Conservation (phyloP, 2,329 filamentous ascomycete species). For the Penicillium sp. region DNA sequence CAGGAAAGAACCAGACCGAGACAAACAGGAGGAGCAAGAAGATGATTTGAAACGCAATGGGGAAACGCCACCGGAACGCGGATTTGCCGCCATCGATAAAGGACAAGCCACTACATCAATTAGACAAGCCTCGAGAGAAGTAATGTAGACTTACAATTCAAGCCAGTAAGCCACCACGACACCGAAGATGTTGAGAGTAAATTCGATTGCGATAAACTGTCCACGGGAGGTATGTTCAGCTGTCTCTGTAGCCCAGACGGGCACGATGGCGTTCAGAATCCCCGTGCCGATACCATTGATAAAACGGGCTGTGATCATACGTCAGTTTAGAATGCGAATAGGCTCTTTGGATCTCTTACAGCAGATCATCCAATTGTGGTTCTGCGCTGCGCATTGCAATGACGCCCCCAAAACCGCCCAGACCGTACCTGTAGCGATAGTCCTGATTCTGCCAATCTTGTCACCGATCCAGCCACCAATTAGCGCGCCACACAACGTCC, state of each 20-base stretch:
- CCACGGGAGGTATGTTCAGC: conserved; percentile 60
- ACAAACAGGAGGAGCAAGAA: conserved; percentile 51
- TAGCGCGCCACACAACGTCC: conserved; percentile 54
- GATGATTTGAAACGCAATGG: conserved; percentile 61
- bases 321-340: neutral
- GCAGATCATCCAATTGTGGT: conserved; percentile 62
- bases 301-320: conserved; percentile 43
- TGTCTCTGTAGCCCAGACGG: conserved; percentile 63
- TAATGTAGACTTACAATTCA: conserved; percentile 38
- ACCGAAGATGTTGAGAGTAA: conserved; percentile 64
- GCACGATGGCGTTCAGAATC: conserved; percentile 61
- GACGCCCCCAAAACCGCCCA: conserved; percentile 55
- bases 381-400: conserved; percentile 58
- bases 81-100: conserved; percentile 53
- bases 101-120: conserved; percentile 44
- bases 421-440: conserved; percentile 51
- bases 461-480: conserved; percentile 58
- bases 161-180: conserved; percentile 58
- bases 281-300: conserved; percentile 61
- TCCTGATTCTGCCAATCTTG: conserved; percentile 53
- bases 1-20: conserved; percentile 59
- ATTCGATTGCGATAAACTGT: conserved; percentile 62
- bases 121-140: too few relatives aligned
- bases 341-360: conserved; percentile 35
- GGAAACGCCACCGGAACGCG: conserved; percentile 58